Percentiles rank a stretch among this genome's conserved stretches.
phyloP scores from a whole-genome alignment of 805 yeast genomes.

The Nakazawaea siamensis region DNA sequence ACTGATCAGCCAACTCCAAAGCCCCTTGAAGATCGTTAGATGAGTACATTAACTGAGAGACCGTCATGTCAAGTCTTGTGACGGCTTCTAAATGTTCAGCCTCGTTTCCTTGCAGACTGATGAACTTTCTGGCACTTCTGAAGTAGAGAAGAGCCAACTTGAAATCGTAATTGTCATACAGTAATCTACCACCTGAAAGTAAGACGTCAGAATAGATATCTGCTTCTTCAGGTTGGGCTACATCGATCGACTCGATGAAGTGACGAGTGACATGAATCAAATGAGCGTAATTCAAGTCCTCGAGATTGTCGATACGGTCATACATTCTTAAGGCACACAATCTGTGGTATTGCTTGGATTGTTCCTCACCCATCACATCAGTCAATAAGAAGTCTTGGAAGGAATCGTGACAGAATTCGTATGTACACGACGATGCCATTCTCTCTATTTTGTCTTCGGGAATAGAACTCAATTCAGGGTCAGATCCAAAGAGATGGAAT shows the following conservation, averaged over 20 bases:
- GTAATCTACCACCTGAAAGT: slow-evolving; percentile 34
- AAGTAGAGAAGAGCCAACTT: slow-evolving; percentile 32
- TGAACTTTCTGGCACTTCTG: slow-evolving; percentile 24
- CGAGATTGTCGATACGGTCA: slow-evolving; percentile 15
- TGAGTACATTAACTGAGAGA: slow-evolving; percentile 23
- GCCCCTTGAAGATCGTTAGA: slow-evolving; percentile 26
- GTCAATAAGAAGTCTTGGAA: slow-evolving; percentile 25
- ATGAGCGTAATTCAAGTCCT: slow-evolving; percentile 9
- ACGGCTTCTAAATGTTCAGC: slow-evolving; percentile 15
- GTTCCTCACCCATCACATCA: slow-evolving; percentile 18
- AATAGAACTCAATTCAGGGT: slow-evolving; percentile 21
- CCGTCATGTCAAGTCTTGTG: slow-evolving; percentile 21
- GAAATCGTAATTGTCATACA: slow-evolving; percentile 35
- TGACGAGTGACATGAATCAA: slow-evolving; percentile 32
- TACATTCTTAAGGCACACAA: slow-evolving; percentile 33
- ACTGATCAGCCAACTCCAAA: slow-evolving; percentile 25
- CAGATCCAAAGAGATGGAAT: slow-evolving; percentile 24
- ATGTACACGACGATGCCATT: slow-evolving; percentile 27
- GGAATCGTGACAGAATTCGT: slow-evolving; percentile 32
- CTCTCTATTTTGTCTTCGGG: slow-evolving; percentile 23
- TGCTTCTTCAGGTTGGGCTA: slow-evolving; percentile 27
- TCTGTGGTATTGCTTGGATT: slow-evolving; percentile 26
- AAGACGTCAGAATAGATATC: slow-evolving; percentile 29
- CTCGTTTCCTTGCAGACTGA: slow-evolving; percentile 6
- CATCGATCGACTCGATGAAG: slow-evolving; percentile 25